Percentiles rank a stretch among this genome's conserved stretches.
Evolutionary conservation across 371 early-diverging fungal species (phyloP).

Genomic region (Mucor circinelloides): DNA sequence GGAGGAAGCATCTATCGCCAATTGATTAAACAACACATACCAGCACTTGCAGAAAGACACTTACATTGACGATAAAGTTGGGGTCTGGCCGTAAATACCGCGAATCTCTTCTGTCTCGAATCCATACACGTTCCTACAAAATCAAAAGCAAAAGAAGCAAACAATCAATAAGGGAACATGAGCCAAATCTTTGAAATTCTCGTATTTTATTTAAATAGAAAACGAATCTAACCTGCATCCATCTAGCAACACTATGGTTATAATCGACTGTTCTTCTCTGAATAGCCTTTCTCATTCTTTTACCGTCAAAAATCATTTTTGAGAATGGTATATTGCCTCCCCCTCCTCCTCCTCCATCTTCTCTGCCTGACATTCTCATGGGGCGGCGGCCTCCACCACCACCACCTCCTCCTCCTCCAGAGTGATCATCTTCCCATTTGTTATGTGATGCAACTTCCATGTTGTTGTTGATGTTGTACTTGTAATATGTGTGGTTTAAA

Average conservation of each 20-base stretch:
- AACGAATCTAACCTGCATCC: conserved; percentile 68
- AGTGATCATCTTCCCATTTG: conserved; percentile 19
- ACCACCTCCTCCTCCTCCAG: neutral
- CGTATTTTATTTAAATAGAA: conserved; percentile 1
- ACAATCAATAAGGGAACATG: conserved; percentile 10
- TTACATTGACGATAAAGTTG: conserved; percentile 87
- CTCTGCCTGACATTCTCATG: conserved; percentile 16
- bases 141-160: conserved; percentile 6
- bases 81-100: conserved; percentile 81
- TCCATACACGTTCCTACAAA: conserved; percentile 58
- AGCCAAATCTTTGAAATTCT: neutral
- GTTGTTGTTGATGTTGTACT: neutral
- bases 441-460: conserved; percentile 20
- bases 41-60: neutral
- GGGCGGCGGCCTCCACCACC: conserved; percentile 17
- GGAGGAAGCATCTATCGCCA: conserved; percentile 73
- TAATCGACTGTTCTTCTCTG: conserved; percentile 96
- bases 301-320: conserved; percentile 79
- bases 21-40: neutral
- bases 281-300: conserved; percentile 93
- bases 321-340: conserved; percentile 45
- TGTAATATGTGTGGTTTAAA: neutral
- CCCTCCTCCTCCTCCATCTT: conserved; percentile 15
- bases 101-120: conserved; percentile 65
- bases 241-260: conserved; percentile 83